These are phyloP conservation scores for Hyphopichia homilentoma DNA, from an alignment of 805 yeast species.

Conservation along the genomic window DNA sequence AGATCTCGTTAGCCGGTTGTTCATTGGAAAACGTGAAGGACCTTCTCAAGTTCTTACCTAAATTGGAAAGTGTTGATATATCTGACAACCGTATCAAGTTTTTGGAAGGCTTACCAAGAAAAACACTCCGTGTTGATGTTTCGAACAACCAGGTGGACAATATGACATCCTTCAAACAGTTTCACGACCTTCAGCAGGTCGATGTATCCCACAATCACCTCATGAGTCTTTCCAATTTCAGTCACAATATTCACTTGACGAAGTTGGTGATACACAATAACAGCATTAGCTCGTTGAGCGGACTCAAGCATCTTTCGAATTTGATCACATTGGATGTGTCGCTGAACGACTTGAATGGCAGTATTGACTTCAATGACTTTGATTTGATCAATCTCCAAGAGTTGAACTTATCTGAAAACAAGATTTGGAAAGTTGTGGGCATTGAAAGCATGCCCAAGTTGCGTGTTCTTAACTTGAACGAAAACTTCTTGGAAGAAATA, in stretches of 20 bases:
- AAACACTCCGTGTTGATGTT: conserved; percentile 35
- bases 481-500: conserved; percentile 29
- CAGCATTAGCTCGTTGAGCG: conserved; percentile 29
- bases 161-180: conserved; percentile 38
- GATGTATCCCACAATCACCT: conserved; percentile 38
- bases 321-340: conserved; percentile 39
- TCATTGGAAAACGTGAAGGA: conserved; percentile 41
- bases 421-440: conserved; percentile 27
- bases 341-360: conserved; percentile 37
- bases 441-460: conserved; percentile 33
- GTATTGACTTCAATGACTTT: conserved; percentile 30
- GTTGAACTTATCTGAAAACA: conserved; percentile 41
- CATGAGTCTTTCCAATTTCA: conserved; percentile 32
- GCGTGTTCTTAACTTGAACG: conserved; percentile 38
- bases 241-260: conserved; percentile 38
- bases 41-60: conserved; percentile 43
- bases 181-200: conserved; percentile 39
- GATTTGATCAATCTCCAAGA: conserved; percentile 40
- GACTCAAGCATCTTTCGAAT: conserved; percentile 35
- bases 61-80: conserved; percentile 35
- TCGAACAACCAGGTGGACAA: conserved; percentile 36
- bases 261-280: conserved; percentile 38
- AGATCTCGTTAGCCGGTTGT: conserved; percentile 31
- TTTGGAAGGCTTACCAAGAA: conserved; percentile 43
- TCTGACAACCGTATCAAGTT: conserved; percentile 40